Evolutionary conservation across 805 yeast species (phyloP), one percentile per base, ranked within the genome.

Genomic region (Candida easanensis): DNA sequence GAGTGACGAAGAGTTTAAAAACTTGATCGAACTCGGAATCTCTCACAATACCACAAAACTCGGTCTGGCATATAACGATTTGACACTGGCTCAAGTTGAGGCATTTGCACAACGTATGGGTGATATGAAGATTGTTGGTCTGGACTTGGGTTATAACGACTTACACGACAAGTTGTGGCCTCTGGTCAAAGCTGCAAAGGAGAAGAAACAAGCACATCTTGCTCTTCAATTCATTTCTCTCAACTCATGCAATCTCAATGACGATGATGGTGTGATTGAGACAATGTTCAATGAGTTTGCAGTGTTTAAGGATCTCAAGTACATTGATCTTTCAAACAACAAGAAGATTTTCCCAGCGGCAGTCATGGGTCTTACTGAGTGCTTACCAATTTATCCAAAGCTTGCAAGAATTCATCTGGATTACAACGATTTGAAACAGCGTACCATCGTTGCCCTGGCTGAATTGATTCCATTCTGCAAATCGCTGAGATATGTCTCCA

Each of bases 91-190:
- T 16, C 95, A 90, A 49, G 65, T 84, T 42, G 65, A 69, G 40
- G 60, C 76, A 10, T 50, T 87, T n/a, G 78, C 81, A 2, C 62
- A 73, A 25, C 84, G 90, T 86, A 51, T 86, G 32, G 53, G 60
- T 44, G 63, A 56, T 14, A 62, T 63, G 36, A 66, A 57, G 21
- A 73, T 81, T 5, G 59, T 79, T 36, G 97, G 96, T 1, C 52
- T 90, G 9, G 97, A 89, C 66, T 56, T 90, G 9, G 96, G 95
- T 4, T 90, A 83, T 56, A 90, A 90, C 56, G 89, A 88, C 58
- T 63, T 79, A 36, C 59, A 65, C 38, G 70, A 66, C 3, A 66
- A 65, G 45, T 30, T 68, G 8, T 42, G 42, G 4, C 51, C 58
- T 3, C 60, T 68, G 22, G 45, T 54, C 18, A 52, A 50, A 9